These are phyloP conservation scores for Irpex lacteus DNA, from an alignment of 1,284 basidiomycete genomes.

Conservation along the genomic window DNA sequence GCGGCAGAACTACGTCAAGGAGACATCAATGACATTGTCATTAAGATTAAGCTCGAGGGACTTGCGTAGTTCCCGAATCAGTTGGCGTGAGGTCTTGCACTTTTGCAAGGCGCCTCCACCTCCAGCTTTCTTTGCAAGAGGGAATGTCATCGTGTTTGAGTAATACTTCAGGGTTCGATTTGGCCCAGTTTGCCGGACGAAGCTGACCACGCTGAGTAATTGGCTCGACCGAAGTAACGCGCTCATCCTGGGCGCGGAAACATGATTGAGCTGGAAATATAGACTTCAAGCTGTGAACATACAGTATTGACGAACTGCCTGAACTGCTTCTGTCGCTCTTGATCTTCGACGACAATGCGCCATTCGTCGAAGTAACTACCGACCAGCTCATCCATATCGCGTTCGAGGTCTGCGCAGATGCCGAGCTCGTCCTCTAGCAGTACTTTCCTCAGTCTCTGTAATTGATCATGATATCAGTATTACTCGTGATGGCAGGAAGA, in stretches of 20 bases:
- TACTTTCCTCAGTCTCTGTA: slow-evolving; percentile 59
- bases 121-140: slow-evolving; percentile 52
- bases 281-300: slow-evolving; percentile 1
- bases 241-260: slow-evolving; percentile 37
- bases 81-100: slow-evolving; percentile 52
- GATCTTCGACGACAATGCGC: slow-evolving; percentile 62
- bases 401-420: slow-evolving; percentile 71
- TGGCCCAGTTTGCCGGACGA: slow-evolving; percentile 72
- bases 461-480: not conserved
- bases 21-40: not conserved
- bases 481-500: not conserved
- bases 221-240: slow-evolving; percentile 47
- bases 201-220: slow-evolving; percentile 64
- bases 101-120: slow-evolving; percentile 54
- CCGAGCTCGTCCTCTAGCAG: slow-evolving; percentile 76
- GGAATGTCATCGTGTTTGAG: slow-evolving; percentile 38
- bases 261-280: not conserved
- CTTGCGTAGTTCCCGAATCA: slow-evolving; percentile 46
- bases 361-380: slow-evolving; percentile 74
- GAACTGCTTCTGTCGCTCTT: slow-evolving; percentile 53
- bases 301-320: slow-evolving; percentile 70
- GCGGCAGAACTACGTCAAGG: slow-evolving; percentile 38
- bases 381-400: slow-evolving; percentile 67
- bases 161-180: slow-evolving; percentile 47
- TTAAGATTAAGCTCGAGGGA: slow-evolving; percentile 15